phyloP scores from a whole-genome alignment of 78 protist species.

The Diacronema lutheri region DNA sequence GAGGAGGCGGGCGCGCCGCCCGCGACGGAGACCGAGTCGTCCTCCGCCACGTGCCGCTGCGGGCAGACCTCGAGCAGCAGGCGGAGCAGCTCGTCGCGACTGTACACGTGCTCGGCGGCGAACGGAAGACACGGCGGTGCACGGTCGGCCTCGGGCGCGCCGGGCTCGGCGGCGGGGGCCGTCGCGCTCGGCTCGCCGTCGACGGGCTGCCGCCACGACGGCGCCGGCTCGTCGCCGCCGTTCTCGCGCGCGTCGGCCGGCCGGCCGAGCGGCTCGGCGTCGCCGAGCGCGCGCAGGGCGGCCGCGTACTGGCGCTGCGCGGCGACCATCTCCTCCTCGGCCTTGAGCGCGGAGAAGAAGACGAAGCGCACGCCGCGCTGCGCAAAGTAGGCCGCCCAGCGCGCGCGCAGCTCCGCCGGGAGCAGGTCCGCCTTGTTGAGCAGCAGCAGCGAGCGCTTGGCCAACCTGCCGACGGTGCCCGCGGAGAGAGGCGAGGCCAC shows the following conservation, averaged over 20 bases:
- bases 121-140: too few species aligned
- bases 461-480: too few species aligned
- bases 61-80: not conserved
- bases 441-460: slow-evolving; percentile 70
- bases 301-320: too few species aligned
- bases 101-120: not conserved
- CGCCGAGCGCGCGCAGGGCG: not conserved
- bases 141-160: not conserved
- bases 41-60: not conserved
- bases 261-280: not conserved
- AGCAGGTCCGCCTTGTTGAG: slow-evolving; percentile 97
- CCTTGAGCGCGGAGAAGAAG: slow-evolving; percentile 46
- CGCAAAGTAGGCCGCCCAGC: slow-evolving; percentile 73
- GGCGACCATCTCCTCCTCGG: not conserved
- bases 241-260: slow-evolving; percentile 13
- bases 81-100: not conserved
- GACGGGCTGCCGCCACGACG: not conserved
- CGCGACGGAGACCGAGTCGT: not conserved
- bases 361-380: slow-evolving; percentile 28
- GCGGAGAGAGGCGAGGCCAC: too few species aligned
- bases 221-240: not conserved
- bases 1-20: not conserved
- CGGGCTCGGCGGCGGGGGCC: not conserved
- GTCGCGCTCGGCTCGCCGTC: not conserved
- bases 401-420: slow-evolving; percentile 20